Base-by-base conservation (phyloP, 2,329 filamentous ascomycete species). In the Pyrenophora teres region DNA sequence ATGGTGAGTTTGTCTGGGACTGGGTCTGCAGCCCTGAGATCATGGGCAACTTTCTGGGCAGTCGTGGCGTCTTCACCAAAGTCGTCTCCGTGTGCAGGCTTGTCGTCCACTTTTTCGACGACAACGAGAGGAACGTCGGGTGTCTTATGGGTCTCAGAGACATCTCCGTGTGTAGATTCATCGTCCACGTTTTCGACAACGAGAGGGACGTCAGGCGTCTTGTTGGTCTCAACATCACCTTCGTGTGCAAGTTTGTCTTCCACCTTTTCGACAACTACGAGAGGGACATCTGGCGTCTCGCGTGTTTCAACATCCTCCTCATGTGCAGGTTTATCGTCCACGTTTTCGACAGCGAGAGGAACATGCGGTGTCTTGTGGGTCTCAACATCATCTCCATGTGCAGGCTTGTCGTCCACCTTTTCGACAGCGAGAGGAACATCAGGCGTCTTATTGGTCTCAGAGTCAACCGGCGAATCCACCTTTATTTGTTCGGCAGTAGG, bases 81-180 rank as follows among this genome's bases (percentile, higher is more conserved):
- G 53, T 75, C 70, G 37, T 76, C 72, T 10, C 69, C 72, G 63
- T 69, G 58, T 9, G 59, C 60, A 16, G 70, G 71, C 40, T 64
- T 52, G 5, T 65, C 56, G 19, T 21, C 19, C 19, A 21, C 19
- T 21, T 21, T 21, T 21, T 21, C 19, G 19, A 21, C 19, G 5
- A 21, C 19, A 21, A 21, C 19, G 2, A 21, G 19, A 21, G 19
- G 19, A 21, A 21, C 19, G 3, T 21, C 19, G 19, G 19, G 19
- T 5, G 19, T 21, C 19, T 21, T 21, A 5, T 3, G 5, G 5
- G 19, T 21, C 19, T 21, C 19, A 5, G 19, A 5, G 19, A 2
- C 19, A 21, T 21, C 19, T 21, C 3, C 5, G 19, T 21, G 19
- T 21, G 19, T 5, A 21, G 2, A 2, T 5, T 21, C 19, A 5